A percentile compares a stretch with the other conserved stretches of the same genome.
phyloP scores from a whole-genome alignment of 108 stramenopile species.

The Licmophora abbreviata region DNA sequence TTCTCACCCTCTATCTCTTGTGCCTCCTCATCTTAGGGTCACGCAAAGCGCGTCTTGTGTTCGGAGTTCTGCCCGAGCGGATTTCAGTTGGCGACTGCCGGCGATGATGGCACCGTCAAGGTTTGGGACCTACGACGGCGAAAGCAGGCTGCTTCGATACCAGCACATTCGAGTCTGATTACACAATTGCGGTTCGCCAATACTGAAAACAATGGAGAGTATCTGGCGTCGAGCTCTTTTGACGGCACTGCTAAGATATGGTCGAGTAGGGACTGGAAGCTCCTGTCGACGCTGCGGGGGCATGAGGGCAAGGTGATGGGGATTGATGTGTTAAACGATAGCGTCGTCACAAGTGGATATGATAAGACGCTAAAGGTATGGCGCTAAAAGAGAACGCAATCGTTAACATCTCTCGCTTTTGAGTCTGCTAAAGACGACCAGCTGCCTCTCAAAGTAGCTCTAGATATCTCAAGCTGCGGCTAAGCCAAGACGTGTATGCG shows the following conservation, averaged over 20 bases:
- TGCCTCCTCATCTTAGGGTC: no score
- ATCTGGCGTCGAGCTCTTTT: slow-evolving; percentile 84
- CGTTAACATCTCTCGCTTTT: no score
- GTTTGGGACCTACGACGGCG: slow-evolving; percentile 91
- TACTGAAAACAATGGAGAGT: slow-evolving; percentile 60
- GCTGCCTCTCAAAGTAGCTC: no score
- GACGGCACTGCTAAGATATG: slow-evolving; percentile 91
- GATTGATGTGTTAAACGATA: slow-evolving; percentile 51
- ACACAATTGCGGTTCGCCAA: slow-evolving; percentile 77
- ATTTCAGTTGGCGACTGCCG: slow-evolving; percentile 90
- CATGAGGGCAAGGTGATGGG: slow-evolving; percentile 96
- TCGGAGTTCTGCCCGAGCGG: slow-evolving; percentile 86
- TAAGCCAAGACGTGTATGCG: no score
- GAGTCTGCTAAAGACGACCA: no score
- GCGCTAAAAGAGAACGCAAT: slow-evolving; percentile 39
- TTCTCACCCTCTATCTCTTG: no score
- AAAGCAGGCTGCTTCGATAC: slow-evolving; percentile 74
- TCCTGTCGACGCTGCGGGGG: slow-evolving; percentile 73
- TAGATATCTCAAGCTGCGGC: no score
- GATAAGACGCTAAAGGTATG: slow-evolving; percentile 88
- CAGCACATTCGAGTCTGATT: slow-evolving; percentile 91
- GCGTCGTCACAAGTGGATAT: slow-evolving; percentile 71
- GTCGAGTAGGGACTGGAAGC: slow-evolving; percentile 84
- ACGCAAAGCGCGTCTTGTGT: slow-evolving; percentile 76
- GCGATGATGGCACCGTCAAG: slow-evolving; percentile 90